Base-by-base conservation (phyloP, 768 basidiomycete species). In the Rhodotorula diobovata region DNA sequence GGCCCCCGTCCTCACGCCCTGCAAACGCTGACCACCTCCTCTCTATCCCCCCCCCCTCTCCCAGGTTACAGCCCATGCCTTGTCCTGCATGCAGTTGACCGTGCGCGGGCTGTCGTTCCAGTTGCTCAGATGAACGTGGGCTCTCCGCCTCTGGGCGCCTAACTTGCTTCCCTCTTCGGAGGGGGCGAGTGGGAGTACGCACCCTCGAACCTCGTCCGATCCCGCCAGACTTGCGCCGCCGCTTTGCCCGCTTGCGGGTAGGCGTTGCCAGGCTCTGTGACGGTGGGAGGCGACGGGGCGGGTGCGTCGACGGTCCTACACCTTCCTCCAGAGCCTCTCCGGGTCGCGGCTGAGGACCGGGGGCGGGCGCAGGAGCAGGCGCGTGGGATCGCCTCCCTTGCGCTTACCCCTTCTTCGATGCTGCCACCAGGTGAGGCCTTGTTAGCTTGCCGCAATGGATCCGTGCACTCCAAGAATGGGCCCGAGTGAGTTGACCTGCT, bases 261-360 rank as follows among this genome's bases (percentile, higher is more conserved):
- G 41, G 41, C 41, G 43, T 16, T 34, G 70, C 32, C 66, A 48
- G 70, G 70, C 70, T 71, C 62, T 35, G 35, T 71, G 70, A 71
- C 48, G 32, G 39, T 35, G 66, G 25, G 61, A 2, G 66, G 61
- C 48, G 66, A 46, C 57, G 61, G 32, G 70, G 70, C 61, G 70
- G 70, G 70, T 59, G 70, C 53, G 61, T 16, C 37, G 70, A 60
- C 53, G 70, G 61, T 62, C 70, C 70, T 67, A 71, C 70, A 71
- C 50, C 34, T 34, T 20, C 28, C 15, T 28, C 23, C 23, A 16
- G 12, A 1, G 16, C 14, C 20, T 1, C 9, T 32, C 25, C 34
- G 11, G 12, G 12, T 32, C 11, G 30, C 34, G 45, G 21, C 10
- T 45, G 30, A 2, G 7, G 43, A 3, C 2, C 41, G 43, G 32